A percentile compares a stretch with the other conserved stretches of the same genome.
These are phyloP conservation scores for Salix suchowensis DNA, from an alignment of 345 rosid species.

Conservation along the genomic window DNA sequence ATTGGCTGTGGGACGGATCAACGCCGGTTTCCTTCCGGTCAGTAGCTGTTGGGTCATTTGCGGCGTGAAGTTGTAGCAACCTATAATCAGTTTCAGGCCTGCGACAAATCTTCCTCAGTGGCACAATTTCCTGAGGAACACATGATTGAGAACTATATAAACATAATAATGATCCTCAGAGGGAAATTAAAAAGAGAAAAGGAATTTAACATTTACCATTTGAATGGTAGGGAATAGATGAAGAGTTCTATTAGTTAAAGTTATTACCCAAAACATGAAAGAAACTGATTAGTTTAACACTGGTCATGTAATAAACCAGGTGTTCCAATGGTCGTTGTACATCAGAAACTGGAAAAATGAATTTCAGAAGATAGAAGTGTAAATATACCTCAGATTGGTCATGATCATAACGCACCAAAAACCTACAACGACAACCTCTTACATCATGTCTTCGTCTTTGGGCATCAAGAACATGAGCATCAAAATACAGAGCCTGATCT, in stretches of 20 bases:
- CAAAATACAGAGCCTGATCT: slow-evolving; percentile 96
- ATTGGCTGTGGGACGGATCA: slow-evolving; percentile 21
- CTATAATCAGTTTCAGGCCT: slow-evolving; percentile 99
- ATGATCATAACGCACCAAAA: slow-evolving; percentile 93
- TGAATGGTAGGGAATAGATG: not conserved
- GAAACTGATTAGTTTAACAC: not conserved
- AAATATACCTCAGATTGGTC: slow-evolving; percentile 83
- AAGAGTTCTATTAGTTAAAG: not conserved
- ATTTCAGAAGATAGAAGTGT: slow-evolving; percentile 5
- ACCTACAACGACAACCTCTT: slow-evolving; percentile 98
- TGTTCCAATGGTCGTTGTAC: not conserved
- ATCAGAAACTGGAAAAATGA: not conserved
- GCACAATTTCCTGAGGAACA: slow-evolving; percentile 85
- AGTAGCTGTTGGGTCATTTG: slow-evolving; percentile 33
- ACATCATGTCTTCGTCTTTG: slow-evolving; percentile 97
- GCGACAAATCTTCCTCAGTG: slow-evolving; percentile 85
- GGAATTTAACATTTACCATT: not conserved
- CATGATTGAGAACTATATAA: not conserved
- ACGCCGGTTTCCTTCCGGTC: slow-evolving; percentile 33
- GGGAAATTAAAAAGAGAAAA: not conserved
- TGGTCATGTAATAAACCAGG: not conserved
- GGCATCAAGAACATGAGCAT: slow-evolving; percentile 94
- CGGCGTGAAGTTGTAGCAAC: slow-evolving; percentile 87
- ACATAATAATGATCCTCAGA: not conserved
- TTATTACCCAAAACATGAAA: not conserved